phyloP scores from a whole-genome alignment of 169 alveolate genomes.

The Toxoplasma gondii region DNA sequence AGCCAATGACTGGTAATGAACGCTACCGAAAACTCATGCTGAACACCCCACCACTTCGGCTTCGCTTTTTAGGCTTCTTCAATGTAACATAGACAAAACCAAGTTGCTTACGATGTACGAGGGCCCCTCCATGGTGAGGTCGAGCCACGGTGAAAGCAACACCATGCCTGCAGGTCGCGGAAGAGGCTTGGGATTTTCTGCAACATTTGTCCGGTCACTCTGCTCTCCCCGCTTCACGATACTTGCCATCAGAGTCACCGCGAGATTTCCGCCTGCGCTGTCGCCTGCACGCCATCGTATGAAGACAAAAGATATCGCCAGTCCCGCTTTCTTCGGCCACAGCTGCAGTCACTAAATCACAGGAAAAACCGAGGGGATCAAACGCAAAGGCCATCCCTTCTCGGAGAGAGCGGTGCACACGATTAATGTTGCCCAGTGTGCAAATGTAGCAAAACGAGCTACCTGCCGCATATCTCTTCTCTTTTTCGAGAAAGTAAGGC shows the following conservation, averaged over 20 bases:
- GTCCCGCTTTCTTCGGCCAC: background rate
- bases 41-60: no score
- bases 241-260: conserved; percentile 31
- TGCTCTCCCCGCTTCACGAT: background rate
- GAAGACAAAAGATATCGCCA: background rate
- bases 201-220: background rate
- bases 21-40: no score
- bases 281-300: conserved; percentile 55
- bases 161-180: conserved; percentile 54
- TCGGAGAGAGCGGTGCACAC: no score
- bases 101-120: conserved; percentile 22
- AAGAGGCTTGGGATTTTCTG: background rate
- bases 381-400: no score
- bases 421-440: no score
- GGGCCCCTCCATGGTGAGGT: conserved; percentile 49
- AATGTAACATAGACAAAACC: background rate
- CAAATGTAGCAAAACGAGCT: no score
- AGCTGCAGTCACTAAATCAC: background rate
- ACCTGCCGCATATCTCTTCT: no score
- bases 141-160: conserved; percentile 59
- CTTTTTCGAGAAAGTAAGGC: background rate
- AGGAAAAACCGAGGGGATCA: no score
- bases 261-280: conserved; percentile 72
- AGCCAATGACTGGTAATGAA: no score
- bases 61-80: no score